Evolutionary conservation across 768 basidiomycete genomes (phyloP).

Genomic region (Trametes cubensis): DNA sequence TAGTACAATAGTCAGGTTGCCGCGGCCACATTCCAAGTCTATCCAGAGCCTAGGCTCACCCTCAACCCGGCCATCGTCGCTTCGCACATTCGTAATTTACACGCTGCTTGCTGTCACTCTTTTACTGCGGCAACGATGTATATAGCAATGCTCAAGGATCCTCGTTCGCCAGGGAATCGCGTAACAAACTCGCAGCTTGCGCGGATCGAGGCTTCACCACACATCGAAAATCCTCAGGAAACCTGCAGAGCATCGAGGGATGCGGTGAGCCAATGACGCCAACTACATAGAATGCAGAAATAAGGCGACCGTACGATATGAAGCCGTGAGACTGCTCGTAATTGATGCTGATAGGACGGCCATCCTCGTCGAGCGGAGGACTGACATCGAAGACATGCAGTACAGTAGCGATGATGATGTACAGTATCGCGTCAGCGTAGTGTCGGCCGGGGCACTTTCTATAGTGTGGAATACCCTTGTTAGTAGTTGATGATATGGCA

Average conservation of each 20-base stretch:
- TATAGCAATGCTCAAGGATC: no score
- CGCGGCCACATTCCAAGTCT: no score
- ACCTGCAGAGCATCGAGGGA: not conserved
- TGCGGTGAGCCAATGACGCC: no score
- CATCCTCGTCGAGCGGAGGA: conserved; percentile 17
- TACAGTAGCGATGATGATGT: conserved; percentile 17
- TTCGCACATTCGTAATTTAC: no score
- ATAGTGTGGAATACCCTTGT: not conserved
- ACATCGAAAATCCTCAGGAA: conserved; percentile 9
- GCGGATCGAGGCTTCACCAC: conserved; percentile 8
- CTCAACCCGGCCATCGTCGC: no score
- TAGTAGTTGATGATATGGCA: not conserved
- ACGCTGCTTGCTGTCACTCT: no score
- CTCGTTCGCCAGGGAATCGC: no score
- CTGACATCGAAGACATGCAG: conserved; percentile 26
- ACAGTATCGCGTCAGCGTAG: conserved; percentile 20
- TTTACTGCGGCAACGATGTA: no score
- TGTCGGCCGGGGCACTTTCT: conserved; percentile 24
- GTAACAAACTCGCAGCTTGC: conserved; percentile 1
- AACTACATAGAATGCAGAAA: no score
- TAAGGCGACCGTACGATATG: conserved; percentile 2
- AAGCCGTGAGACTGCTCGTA: conserved; percentile 3
- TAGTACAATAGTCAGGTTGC: no score
- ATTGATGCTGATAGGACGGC: not conserved
- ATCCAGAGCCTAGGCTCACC: no score